Base-by-base conservation (phyloP, 495 filamentous ascomycete genomes). In the Cryomyces antarcticus region DNA sequence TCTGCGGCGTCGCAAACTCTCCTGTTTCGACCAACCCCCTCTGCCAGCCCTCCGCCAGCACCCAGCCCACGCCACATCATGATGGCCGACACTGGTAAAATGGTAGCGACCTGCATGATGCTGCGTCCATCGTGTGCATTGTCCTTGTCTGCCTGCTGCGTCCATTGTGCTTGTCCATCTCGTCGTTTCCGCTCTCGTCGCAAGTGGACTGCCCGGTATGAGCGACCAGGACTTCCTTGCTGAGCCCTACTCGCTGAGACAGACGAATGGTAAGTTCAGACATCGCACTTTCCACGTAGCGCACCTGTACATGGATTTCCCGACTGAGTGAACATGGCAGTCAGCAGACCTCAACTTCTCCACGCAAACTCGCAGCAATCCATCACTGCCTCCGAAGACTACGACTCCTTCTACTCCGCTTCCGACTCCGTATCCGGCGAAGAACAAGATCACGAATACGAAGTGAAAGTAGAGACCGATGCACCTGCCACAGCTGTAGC, bases 351-450 rank as follows among this genome's bases (percentile, higher is more conserved):
- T 4, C 71, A 72, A 54, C 49, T 78, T 37, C 55, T 64, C 13
- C 65, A 68, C 44, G 58, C 65, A 41, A 52, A 63, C 45, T 77
- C 73, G 0, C 63, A 65, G 46, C 76, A 75, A 49, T 79, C 73
- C 37, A 58, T 73, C 41, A 63, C 74, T 38, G 75, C 75, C 38
- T 77, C 75, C 35, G 73, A 79, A 61, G 71, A 78, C 58, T 78
- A 78, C 56, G 75, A 72, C 52, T 77, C 73, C 13, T 63, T 76
- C 52, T 70, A 72, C 52, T 77, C 73, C n/a, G 63, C 75, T 51
- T 70, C 68, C 28, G 71, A 70, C 34, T 57, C 59, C 45, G 52
- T 61, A 33, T 66, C 67, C 34, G 53, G 47, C 37, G 64, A 62
- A 47, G 59, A 54, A 48, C 67, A 67, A 37, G 71, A 73, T 38